These are phyloP conservation scores for Tagetes patula DNA, from an alignment of 129 eudicot species.

Conservation along the genomic window DNA sequence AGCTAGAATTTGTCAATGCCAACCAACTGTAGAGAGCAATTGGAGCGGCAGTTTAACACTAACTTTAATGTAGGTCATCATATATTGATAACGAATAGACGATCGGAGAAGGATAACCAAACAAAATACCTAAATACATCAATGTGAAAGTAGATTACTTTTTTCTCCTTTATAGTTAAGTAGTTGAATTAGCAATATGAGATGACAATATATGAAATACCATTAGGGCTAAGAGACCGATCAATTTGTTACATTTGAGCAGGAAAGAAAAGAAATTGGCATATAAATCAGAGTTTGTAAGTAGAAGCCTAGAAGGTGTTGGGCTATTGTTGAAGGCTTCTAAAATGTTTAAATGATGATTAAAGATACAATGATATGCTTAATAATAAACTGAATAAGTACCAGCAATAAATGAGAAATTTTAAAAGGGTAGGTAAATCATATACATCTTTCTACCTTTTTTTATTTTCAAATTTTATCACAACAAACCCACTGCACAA, in stretches of 20 bases:
- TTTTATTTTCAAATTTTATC: conserved; percentile 16
- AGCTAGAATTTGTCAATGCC: no score
- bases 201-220: not conserved
- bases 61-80: no score
- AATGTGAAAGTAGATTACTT: no score
- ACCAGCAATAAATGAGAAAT: conserved; percentile 17
- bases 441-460: conserved; percentile 52
- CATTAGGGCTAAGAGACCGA: not conserved
- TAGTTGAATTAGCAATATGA: no score
- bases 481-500: conserved; percentile 84
- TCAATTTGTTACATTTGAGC: not conserved
- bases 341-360: conserved; percentile 13
- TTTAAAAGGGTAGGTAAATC: conserved; percentile 26
- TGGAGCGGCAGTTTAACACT: no score
- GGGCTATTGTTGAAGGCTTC: conserved; percentile 14
- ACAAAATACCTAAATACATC: no score
- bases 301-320: not conserved
- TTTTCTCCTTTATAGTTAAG: no score
- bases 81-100: no score
- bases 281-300: not conserved
- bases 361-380: conserved; percentile 13
- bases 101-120: no score
- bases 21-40: no score
- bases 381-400: conserved; percentile 21
- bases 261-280: not conserved